phyloP scores from a whole-genome alignment of 495 filamentous ascomycete genomes.

The Oleoguttula mirabilis region DNA sequence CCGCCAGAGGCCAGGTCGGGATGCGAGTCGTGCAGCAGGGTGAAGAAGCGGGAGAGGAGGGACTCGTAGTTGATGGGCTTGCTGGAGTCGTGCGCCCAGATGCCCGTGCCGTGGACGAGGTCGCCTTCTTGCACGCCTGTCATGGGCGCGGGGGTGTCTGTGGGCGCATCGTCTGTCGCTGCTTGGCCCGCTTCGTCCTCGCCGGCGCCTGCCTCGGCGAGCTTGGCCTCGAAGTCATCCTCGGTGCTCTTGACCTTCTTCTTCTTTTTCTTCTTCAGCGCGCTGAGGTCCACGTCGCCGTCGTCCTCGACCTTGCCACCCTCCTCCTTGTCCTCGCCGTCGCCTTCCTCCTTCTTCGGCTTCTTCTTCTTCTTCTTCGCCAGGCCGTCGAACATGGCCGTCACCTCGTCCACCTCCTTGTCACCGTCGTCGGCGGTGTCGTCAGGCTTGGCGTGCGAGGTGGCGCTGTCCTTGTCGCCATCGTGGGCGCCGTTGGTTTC shows the following conservation, averaged over 20 bases:
- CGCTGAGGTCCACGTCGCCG: slow-evolving; percentile 58
- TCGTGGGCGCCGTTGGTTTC: slow-evolving; percentile 34
- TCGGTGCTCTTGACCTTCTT: slow-evolving; percentile 63
- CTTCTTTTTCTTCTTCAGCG: slow-evolving; percentile 93
- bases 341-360: slow-evolving; percentile 49
- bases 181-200: slow-evolving; percentile 32
- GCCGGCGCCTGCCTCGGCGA: slow-evolving; percentile 60
- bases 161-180: slow-evolving; percentile 37
- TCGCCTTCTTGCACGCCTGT: slow-evolving; percentile 54
- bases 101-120: slow-evolving; percentile 78
- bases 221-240: slow-evolving; percentile 66
- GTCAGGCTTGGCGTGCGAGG: slow-evolving; percentile 24
- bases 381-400: slow-evolving; percentile 66
- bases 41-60: slow-evolving; percentile 83
- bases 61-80: slow-evolving; percentile 69
- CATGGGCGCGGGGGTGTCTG: slow-evolving; percentile 39
- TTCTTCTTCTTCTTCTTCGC: slow-evolving; percentile 88
- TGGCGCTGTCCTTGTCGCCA: slow-evolving; percentile 52
- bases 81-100: slow-evolving; percentile 75
- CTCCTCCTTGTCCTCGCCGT: slow-evolving; percentile 43
- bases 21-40: slow-evolving; percentile 79
- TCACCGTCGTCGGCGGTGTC: slow-evolving; percentile 30
- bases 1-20: slow-evolving; percentile 83
- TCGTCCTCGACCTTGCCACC: slow-evolving; percentile 51
- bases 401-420: slow-evolving; percentile 58